These are phyloP conservation scores for Hemileccinum rubropunctum DNA, from an alignment of 768 basidiomycete genomes.

Conservation along the genomic window DNA sequence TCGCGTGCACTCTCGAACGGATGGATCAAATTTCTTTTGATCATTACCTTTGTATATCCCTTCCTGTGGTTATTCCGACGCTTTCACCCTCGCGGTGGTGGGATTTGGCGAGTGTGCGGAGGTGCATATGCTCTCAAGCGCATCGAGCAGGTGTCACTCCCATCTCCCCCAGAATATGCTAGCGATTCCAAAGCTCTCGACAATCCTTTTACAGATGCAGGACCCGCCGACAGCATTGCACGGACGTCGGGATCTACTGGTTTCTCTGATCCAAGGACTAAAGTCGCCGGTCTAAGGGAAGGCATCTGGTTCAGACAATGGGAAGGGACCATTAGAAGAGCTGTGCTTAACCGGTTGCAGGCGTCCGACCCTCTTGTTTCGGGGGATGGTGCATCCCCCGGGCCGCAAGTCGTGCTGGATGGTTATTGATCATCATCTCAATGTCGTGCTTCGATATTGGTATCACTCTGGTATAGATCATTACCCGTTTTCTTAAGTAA, in stretches of 20 bases:
- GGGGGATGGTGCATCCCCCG: conserved; percentile 20
- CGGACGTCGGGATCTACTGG: conserved; percentile 21
- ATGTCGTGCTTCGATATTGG: not conserved
- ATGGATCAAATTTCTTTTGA: conserved; percentile 68
- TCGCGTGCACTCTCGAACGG: conserved; percentile 66
- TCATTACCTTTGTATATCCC: conserved; percentile 70
- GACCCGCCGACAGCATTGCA: not conserved
- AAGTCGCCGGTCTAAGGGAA: conserved; percentile 60
- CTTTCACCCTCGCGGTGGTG: conserved; percentile 65
- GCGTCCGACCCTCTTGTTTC: conserved; percentile 33
- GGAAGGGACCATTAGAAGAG: conserved; percentile 65
- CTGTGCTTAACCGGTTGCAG: conserved; percentile 47
- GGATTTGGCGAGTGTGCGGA: conserved; percentile 73
- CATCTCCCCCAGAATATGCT: conserved; percentile 3
- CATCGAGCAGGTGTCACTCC: conserved; percentile 19
- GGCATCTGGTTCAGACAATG: conserved; percentile 79
- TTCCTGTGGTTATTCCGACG: conserved; percentile 80
- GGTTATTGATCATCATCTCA: conserved; percentile 13
- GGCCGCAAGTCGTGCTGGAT: conserved; percentile 25
- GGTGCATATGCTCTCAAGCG: conserved; percentile 72
- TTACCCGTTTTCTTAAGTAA: not conserved
- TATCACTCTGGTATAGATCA: too few relatives aligned
- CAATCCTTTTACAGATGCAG: conserved; percentile 4
- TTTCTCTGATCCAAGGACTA: conserved; percentile 33
- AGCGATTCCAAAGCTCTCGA: conserved; percentile 1